Percentiles rank a stretch among this genome's conserved stretches.
phyloP scores from a whole-genome alignment of 495 filamentous ascomycete genomes.

The Rostrohypoxylon terebratum region DNA sequence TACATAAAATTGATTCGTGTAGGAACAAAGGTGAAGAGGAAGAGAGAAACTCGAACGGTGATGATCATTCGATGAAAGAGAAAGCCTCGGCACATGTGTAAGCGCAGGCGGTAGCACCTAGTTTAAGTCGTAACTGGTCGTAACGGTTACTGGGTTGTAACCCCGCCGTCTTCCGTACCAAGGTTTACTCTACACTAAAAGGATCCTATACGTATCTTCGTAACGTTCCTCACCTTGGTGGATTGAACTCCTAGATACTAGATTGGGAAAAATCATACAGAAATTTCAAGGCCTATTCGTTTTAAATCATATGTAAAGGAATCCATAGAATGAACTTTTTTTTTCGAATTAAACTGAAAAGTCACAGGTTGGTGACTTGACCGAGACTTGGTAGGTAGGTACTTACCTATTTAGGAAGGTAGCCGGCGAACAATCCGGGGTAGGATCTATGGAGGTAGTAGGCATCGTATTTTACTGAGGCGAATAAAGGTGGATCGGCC shows the following conservation, averaged over 20 bases:
- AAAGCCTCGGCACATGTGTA: conserved; percentile 13
- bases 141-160: background rate
- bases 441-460: background rate
- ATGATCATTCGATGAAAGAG: conserved; percentile 9
- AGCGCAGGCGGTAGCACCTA: background rate
- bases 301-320: background rate
- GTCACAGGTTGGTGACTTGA: background rate
- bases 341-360: too few relatives aligned
- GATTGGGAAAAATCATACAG: background rate
- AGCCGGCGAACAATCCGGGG: background rate
- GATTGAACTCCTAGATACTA: background rate
- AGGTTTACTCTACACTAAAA: background rate
- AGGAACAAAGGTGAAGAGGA: background rate
- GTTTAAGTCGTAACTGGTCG: background rate
- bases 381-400: background rate
- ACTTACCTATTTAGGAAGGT: background rate
- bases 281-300: too few relatives aligned
- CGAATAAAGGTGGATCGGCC: background rate
- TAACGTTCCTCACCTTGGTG: background rate
- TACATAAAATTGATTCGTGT: background rate
- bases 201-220: background rate
- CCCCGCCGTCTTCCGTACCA: background rate
- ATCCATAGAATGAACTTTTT: background rate
- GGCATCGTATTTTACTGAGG: background rate
- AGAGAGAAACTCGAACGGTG: background rate